Evolutionary conservation across 495 filamentous ascomycete species (phyloP), one percentile per base, ranked within the genome.

Genomic region (Staphylotrichum longicolle): DNA sequence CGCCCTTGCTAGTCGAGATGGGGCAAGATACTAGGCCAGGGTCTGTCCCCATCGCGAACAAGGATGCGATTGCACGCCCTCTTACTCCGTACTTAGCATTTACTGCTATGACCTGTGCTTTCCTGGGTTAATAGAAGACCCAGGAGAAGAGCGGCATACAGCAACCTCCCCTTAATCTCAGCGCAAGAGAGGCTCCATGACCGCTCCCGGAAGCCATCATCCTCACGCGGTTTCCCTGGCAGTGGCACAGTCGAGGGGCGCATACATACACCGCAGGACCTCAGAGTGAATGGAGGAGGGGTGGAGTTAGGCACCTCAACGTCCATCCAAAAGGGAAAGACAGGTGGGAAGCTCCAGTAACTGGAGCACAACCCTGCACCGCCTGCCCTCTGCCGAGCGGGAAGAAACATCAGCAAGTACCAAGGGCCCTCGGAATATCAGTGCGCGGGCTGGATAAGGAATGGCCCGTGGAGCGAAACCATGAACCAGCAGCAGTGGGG

Each of bases 1-100:
- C 57, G 57, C 45, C 62, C 63, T 56, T 68, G 63, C 64, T 67
- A 65, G 69, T 72, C 62, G 60, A 64, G 66, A 73, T 70, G 70
- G 71, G 65, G 68, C 65, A 70, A 62, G 64, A 67, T 46, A 48
- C 32, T 15, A 27, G 32, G 51, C 45, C 27, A 30, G 52, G 60
- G 60, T 20, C 3, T 63, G 48, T 55, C 51, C 57, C 60, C 44
- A 63, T 63, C 51, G 48, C n/a, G 56, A 27, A 49, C 54, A 45
- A 64, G 51, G 45, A 47, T 67, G 41, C 40, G 30, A 61, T 58
- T 64, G 34, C 59, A 49, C 44, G 35, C 65, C 37, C 44, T 42
- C 59, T 46, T 30, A 27, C 20, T 27, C 20, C 20, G 20, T 27
- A 27, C 61, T 62, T 68, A 63, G 49, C 37, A 69, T 42, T 51